phyloP scores from a whole-genome alignment of 495 filamentous ascomycete species.

The Neurospora sp. region DNA sequence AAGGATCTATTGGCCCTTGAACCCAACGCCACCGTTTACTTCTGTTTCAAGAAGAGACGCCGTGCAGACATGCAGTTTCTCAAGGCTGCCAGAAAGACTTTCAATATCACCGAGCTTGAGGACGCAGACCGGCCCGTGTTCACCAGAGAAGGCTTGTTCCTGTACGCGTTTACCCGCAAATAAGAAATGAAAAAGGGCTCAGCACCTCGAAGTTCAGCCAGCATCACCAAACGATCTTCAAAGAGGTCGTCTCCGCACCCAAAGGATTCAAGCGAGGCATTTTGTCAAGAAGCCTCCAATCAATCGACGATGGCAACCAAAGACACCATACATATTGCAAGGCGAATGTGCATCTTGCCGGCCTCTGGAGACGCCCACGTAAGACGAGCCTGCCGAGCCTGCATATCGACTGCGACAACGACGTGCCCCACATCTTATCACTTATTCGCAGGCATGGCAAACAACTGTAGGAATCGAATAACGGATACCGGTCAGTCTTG shows the following conservation, averaged over 20 bases:
- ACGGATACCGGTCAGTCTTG: background rate
- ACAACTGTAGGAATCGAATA: background rate
- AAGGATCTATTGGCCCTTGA: conserved; percentile 44
- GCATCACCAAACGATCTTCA: background rate
- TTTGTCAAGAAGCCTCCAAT: background rate
- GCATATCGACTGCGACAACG: background rate
- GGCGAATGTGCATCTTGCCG: background rate
- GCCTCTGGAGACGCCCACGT: background rate
- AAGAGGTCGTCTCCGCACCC: background rate
- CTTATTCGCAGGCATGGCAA: background rate
- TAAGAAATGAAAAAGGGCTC: conserved; percentile 1
- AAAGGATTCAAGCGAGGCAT: background rate
- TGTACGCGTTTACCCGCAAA: conserved; percentile 50
- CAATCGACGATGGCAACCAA: background rate
- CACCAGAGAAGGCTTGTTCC: conserved; percentile 51
- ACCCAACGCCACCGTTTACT: conserved; percentile 62
- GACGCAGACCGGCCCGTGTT: conserved; percentile 53
- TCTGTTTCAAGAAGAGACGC: conserved; percentile 89
- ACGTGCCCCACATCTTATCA: background rate
- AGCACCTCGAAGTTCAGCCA: background rate
- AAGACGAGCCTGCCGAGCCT: background rate
- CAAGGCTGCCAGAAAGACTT: conserved; percentile 54
- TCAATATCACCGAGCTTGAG: conserved; percentile 50
- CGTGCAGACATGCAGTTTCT: conserved; percentile 65
- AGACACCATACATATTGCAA: background rate